These are phyloP conservation scores for Yueomyces sinensis DNA, from an alignment of 805 yeast species.

Conservation along the genomic window DNA sequence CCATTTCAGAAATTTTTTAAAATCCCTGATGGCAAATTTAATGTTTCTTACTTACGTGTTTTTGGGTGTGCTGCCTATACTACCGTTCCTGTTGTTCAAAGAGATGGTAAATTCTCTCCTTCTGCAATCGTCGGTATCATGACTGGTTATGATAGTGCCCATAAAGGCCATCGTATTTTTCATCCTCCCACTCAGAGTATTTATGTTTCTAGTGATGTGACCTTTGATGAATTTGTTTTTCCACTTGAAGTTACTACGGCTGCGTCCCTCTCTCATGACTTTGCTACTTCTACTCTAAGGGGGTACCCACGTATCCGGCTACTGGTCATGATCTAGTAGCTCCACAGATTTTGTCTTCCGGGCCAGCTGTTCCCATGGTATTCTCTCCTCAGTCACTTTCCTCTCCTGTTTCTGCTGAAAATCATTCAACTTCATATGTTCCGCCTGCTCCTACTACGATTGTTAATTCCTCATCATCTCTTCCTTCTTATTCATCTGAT, in stretches of 20 bases:
- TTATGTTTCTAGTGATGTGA: constrained; percentile 2
- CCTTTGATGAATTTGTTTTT: constrained; percentile 4
- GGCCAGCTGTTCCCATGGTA: not conserved
- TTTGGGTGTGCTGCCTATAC: constrained; percentile 10
- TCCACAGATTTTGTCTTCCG: not conserved
- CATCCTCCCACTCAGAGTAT: not conserved
- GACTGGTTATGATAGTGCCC: constrained; percentile 2
- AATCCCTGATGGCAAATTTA: not conserved
- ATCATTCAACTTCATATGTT: not conserved
- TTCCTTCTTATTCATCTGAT: too few species aligned
- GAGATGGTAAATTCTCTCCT: constrained; percentile 3
- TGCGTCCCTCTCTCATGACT: not conserved
- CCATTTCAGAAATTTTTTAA: constrained; percentile 2
- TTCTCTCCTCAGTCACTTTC: not conserved
- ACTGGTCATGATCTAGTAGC: constrained; percentile 1
- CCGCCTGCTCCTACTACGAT: not conserved
- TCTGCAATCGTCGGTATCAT: constrained; percentile 1
- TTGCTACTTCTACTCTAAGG: constrained; percentile 1
- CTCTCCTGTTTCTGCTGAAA: not conserved
- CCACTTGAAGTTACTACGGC: not conserved
- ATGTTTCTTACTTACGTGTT: constrained; percentile 1
- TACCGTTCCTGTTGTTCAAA: constrained; percentile 1
- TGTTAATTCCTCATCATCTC: not conserved
- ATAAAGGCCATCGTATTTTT: constrained; percentile 2
- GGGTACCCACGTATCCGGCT: not conserved